phyloP scores from a whole-genome alignment of 2,329 filamentous ascomycete species.

The Claviceps sp. region DNA sequence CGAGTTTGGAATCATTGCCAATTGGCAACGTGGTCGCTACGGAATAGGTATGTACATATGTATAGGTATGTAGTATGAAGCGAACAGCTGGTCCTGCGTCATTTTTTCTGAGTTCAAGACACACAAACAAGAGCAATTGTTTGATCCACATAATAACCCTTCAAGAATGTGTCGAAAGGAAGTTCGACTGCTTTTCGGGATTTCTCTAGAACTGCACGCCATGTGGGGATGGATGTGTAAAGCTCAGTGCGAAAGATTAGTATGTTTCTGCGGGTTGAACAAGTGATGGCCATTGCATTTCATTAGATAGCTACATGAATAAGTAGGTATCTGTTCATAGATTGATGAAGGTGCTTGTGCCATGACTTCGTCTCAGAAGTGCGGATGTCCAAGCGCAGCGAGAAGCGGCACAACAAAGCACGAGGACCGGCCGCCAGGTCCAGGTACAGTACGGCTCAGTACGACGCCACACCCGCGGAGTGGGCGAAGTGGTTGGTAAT shows the following conservation, averaged over 20 bases:
- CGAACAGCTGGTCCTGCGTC: not conserved
- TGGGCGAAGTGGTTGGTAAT: not conserved
- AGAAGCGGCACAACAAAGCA: not conserved
- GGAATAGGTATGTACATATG: not conserved
- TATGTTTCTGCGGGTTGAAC: too few relatives aligned
- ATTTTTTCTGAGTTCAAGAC: not conserved
- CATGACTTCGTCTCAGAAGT: too few relatives aligned
- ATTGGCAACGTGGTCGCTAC: constrained; percentile 3
- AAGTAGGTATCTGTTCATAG: too few relatives aligned
- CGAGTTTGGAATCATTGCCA: not conserved
- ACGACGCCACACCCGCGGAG: not conserved
- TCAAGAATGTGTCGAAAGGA: not conserved
- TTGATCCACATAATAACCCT: not conserved
- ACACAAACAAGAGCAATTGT: not conserved
- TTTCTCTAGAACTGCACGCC: not conserved
- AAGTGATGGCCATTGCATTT: too few relatives aligned
- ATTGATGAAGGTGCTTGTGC: too few relatives aligned
- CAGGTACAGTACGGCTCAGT: not conserved
- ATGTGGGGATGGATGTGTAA: not conserved
- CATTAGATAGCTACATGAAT: too few relatives aligned
- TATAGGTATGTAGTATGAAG: too few relatives aligned
- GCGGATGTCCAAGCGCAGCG: not conserved
- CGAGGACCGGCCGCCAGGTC: not conserved
- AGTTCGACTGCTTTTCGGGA: not conserved
- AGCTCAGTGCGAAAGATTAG: too few relatives aligned